These are phyloP conservation scores for Scedosporium boydii DNA, from an alignment of 2,329 filamentous ascomycete species.

Conservation along the genomic window DNA sequence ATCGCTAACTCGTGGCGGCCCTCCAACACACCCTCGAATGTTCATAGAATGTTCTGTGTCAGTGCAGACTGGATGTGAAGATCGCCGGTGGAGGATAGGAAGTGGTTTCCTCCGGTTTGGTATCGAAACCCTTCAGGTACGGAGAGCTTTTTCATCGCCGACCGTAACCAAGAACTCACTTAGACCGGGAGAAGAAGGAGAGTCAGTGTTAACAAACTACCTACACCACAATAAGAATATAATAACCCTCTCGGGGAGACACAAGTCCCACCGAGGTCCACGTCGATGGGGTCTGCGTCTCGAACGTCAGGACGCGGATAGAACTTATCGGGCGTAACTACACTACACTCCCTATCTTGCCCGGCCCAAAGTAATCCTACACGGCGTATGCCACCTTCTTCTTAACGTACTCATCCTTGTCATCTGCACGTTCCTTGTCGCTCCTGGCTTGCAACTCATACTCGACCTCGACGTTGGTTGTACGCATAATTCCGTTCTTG, in stretches of 20 bases:
- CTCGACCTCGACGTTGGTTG: constrained; percentile 10
- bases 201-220: too few species aligned
- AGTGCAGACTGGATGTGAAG: too few species aligned
- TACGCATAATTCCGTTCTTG: constrained; percentile 11
- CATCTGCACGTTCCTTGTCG: constrained; percentile 5
- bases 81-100: too few species aligned
- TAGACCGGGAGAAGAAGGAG: too few species aligned
- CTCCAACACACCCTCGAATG: too few species aligned
- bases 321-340: not conserved
- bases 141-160: too few species aligned
- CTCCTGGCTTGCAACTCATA: constrained; percentile 8
- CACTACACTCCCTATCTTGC: not conserved
- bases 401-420: constrained; percentile 1
- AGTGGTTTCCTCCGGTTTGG: too few species aligned
- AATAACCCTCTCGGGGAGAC: not conserved
- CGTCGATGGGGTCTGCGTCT: not conserved
- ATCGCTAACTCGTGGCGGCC: too few species aligned
- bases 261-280: not conserved
- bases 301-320: not conserved
- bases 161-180: too few species aligned
- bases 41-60: too few species aligned
- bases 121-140: too few species aligned
- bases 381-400: constrained; percentile 9
- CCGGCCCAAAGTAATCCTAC: not conserved
- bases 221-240: too few species aligned